Evolutionary conservation across 208 protist species (phyloP), one percentile per base, ranked within the genome.

Genomic region (Zelonia costaricensis): DNA sequence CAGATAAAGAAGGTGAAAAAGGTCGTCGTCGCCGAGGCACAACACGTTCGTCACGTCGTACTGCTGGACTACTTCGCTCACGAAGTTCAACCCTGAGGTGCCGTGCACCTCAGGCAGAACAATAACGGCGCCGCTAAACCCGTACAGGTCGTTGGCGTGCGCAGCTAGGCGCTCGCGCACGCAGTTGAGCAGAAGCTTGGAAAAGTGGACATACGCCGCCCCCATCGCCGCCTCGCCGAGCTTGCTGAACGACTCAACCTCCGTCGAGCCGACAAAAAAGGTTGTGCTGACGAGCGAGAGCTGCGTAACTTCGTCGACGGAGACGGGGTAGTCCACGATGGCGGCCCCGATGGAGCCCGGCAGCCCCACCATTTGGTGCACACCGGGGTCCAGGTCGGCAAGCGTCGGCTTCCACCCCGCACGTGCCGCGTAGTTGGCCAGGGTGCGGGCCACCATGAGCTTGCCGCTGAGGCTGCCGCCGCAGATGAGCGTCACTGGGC

Each of bases 371-470:
- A 72, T 78, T 51, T 92, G 86, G 4, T 56, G 20, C 8, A 69
- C 62, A 35, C 82, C 66, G 30, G 68, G 79, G 56, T 95, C 82
- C 38, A 93, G 47, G 53, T 95, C 89, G 9, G 92, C 86, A 2
- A 91, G 62, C 9, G 87, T 65, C 20, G 86, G 82, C 46, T 77
- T 82, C 89, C 89, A 95, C 2, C 82, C 82, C 15, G 80, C 72
- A 36, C 89, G 75, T 16, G 86, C 69, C 6, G 86, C 86, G 61
- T 95, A 95, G 55, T 76, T 93, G 40, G 74, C 84, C 20, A 95
- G 61, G 7, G 82, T 80, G 9, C 77, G 74, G 31, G 71, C 86
- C 52, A 91, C 69, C 13, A 31, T 27, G 23, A 52, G 46, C 47
- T 93, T 93, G 10, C 74, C 75, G 27, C 61, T 52, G 15, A 69